Percentiles rank a stretch among this genome's conserved stretches.
phyloP scores from a whole-genome alignment of 768 basidiomycete species.

The Mycena venus region DNA sequence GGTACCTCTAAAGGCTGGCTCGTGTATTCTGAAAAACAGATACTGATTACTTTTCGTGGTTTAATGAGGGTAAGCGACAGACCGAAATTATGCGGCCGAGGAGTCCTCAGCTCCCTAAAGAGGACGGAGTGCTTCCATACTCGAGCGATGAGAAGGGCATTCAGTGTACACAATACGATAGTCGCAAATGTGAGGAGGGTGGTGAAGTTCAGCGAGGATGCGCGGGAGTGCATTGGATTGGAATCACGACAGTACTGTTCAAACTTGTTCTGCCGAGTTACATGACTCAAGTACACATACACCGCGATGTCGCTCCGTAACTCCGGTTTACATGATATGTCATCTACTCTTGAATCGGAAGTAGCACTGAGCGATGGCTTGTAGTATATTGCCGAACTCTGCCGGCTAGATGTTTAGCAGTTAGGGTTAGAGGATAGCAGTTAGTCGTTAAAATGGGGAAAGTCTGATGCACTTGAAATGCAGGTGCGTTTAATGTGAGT shows the following conservation, averaged over 20 bases:
- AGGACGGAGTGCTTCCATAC: not conserved
- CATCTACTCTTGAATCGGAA: no score
- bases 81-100: slow-evolving; percentile 3
- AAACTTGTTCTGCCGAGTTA: not conserved
- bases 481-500: no score
- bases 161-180: not conserved
- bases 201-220: not conserved
- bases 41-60: not conserved
- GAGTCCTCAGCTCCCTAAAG: not conserved
- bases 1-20: slow-evolving; percentile 3
- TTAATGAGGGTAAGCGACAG: not conserved
- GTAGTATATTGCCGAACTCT: no score
- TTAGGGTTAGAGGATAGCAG: no score
- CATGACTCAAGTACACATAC: not conserved
- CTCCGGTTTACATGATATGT: no score
- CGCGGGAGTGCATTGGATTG: not conserved
- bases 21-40: slow-evolving; percentile 1
- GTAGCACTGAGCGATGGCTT: no score
- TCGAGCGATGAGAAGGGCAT: not conserved
- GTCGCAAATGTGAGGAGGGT: not conserved
- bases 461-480: no score
- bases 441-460: no score
- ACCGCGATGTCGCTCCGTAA: no score
- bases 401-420: no score
- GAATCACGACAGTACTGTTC: not conserved